Evolutionary conservation across 2,329 filamentous ascomycete genomes (phyloP).

Genomic region (Calonectria pseudoreteaudii): DNA sequence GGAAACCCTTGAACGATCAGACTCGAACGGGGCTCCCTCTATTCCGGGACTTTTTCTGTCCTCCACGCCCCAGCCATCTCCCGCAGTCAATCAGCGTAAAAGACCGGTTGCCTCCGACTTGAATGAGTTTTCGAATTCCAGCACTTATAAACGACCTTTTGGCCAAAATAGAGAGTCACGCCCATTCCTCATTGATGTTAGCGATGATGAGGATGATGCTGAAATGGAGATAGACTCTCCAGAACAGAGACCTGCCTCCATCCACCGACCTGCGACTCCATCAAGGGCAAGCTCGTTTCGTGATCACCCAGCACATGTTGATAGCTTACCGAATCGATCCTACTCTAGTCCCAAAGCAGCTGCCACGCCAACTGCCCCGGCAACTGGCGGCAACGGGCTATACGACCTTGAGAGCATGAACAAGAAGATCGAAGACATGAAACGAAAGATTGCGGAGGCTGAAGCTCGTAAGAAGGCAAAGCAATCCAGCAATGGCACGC

Average conservation of each 20-base stretch:
- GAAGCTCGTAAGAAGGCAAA: constrained; percentile 66
- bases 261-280: constrained; percentile 46
- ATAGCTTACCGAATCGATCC: constrained; percentile 53
- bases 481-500: constrained; percentile 46
- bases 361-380: constrained; percentile 52
- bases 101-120: constrained; percentile 75
- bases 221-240: constrained; percentile 76
- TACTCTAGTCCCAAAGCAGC: constrained; percentile 54
- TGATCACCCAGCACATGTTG: constrained; percentile 58
- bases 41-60: constrained; percentile 55
- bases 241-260: constrained; percentile 53
- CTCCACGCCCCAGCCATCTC: constrained; percentile 40
- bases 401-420: constrained; percentile 64
- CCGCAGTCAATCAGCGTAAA: constrained; percentile 45
- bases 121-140: constrained; percentile 63
- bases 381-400: constrained; percentile 49
- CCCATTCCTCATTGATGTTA: constrained; percentile 85
- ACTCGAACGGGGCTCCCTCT: constrained; percentile 31
- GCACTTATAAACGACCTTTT: constrained; percentile 69
- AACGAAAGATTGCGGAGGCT: constrained; percentile 67
- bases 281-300: constrained; percentile 53
- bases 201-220: constrained; percentile 76
- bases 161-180: constrained; percentile 69
- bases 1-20: constrained; percentile 17
- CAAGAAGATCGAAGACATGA: constrained; percentile 71